phyloP scores from a whole-genome alignment of 805 yeast genomes.

The Candida sphagnicola region DNA sequence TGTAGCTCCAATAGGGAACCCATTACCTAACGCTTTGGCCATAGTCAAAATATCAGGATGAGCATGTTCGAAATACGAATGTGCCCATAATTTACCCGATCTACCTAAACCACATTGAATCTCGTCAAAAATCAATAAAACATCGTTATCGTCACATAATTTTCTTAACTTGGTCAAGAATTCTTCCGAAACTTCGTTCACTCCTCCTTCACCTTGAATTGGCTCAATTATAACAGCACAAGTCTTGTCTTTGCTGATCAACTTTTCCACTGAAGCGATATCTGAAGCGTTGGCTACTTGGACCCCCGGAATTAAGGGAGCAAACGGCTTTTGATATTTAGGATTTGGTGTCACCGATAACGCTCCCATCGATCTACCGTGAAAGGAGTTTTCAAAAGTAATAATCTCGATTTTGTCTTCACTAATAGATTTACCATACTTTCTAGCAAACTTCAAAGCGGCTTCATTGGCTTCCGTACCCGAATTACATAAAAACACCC shows the following conservation, averaged over 20 bases:
- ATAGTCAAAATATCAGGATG: conserved; percentile 92
- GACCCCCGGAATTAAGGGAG: conserved; percentile 90
- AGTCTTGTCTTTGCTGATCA: conserved; percentile 55
- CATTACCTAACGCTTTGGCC: conserved; percentile 97
- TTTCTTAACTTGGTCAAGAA: conserved; percentile 64
- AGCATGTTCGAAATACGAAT: conserved; percentile 63
- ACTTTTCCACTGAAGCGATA: conserved; percentile 51
- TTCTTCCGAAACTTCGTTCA: conserved; percentile 59
- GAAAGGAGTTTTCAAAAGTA: conserved; percentile 88
- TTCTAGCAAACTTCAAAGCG: conserved; percentile 66
- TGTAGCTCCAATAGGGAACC: conserved; percentile 94
- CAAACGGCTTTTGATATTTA: conserved; percentile 88
- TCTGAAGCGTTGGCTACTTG: conserved; percentile 61
- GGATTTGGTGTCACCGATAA: conserved; percentile 88
- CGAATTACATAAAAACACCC: conserved; percentile 62
- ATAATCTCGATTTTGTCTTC: conserved; percentile 69
- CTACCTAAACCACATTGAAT: conserved; percentile 97
- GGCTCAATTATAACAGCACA: conserved; percentile 97
- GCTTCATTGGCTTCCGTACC: conserved; percentile 61
- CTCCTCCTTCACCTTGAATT: conserved; percentile 97
- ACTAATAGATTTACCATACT: conserved; percentile 59
- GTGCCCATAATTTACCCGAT: conserved; percentile 93
- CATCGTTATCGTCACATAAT: conserved; percentile 65
- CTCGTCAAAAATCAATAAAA: conserved; percentile 85
- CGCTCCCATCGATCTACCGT: conserved; percentile 94